phyloP scores from a whole-genome alignment of 2,329 filamentous ascomycete genomes.

The Tolypocladium album region DNA sequence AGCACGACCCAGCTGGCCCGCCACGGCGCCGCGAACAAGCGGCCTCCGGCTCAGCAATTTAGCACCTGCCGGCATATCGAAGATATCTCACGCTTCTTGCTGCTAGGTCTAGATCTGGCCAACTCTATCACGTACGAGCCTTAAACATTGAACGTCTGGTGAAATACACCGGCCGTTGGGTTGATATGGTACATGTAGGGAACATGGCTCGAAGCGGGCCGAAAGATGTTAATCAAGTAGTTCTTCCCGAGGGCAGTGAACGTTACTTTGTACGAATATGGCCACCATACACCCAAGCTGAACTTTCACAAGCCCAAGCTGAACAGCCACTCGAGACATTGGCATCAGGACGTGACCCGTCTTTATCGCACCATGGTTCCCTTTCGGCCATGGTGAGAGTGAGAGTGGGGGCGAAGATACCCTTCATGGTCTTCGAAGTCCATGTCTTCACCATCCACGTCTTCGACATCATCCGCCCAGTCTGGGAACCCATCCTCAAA shows the following conservation, averaged over 20 bases:
- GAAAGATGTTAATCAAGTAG: not conserved
- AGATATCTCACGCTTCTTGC: no score
- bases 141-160: not conserved
- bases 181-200: no score
- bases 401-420: not conserved
- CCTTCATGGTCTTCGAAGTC: not conserved
- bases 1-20: not conserved
- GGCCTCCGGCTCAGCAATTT: not conserved
- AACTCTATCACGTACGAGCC: no score
- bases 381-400: not conserved
- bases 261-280: not conserved
- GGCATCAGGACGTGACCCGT: not conserved
- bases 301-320: not conserved
- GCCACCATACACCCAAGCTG: not conserved
- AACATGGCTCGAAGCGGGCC: not conserved
- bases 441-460: slow-evolving; percentile 15
- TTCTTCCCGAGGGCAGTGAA: not conserved
- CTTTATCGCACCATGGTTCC: not conserved
- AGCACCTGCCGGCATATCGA: not conserved
- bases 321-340: not conserved
- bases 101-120: not conserved
- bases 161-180: not conserved
- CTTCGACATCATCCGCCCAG: slow-evolving; percentile 36
- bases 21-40: not conserved
- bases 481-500: slow-evolving; percentile 52